A percentile compares a stretch with the other conserved stretches of the same genome.
Evolutionary conservation across 2,329 filamentous ascomycete species (phyloP).

Genomic region (Ascochyta rabiei): DNA sequence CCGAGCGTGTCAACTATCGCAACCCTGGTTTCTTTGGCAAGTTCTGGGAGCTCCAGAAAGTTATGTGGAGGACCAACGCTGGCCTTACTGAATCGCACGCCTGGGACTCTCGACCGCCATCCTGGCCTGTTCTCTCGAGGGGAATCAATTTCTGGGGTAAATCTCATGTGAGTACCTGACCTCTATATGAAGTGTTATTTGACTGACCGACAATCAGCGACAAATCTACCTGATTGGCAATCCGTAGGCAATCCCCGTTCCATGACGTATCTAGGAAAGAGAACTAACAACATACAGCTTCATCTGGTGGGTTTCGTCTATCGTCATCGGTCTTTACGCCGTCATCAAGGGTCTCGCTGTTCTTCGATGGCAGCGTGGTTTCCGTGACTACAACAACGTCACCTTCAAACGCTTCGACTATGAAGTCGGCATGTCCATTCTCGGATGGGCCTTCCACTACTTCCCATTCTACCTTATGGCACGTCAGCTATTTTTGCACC

Average conservation of each 20-base stretch:
- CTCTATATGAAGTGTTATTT: neutral
- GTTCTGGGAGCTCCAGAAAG: conserved; percentile 94
- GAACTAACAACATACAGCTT: neutral
- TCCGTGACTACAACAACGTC: conserved; percentile 78
- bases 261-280: neutral
- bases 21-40: conserved; percentile 96
- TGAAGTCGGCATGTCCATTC: conserved; percentile 85
- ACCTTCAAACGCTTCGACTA: conserved; percentile 98
- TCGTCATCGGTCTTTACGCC: conserved; percentile 76
- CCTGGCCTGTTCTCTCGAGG: conserved; percentile 89
- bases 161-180: conserved; percentile 58
- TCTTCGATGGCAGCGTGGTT: conserved; percentile 93
- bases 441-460: conserved; percentile 97
- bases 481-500: conserved; percentile 95
- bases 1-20: conserved; percentile 95
- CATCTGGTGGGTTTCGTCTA: conserved; percentile 90
- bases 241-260: conserved; percentile 21
- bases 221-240: conserved; percentile 98
- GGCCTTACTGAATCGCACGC: conserved; percentile 95
- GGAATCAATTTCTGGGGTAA: conserved; percentile 99
- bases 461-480: conserved; percentile 99
- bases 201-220: conserved; percentile 51
- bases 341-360: conserved; percentile 86
- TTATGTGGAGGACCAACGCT: conserved; percentile 99
- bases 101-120: conserved; percentile 93